Base-by-base conservation (phyloP, 169 alveolate genomes). In the Neospora caninum region DNA sequence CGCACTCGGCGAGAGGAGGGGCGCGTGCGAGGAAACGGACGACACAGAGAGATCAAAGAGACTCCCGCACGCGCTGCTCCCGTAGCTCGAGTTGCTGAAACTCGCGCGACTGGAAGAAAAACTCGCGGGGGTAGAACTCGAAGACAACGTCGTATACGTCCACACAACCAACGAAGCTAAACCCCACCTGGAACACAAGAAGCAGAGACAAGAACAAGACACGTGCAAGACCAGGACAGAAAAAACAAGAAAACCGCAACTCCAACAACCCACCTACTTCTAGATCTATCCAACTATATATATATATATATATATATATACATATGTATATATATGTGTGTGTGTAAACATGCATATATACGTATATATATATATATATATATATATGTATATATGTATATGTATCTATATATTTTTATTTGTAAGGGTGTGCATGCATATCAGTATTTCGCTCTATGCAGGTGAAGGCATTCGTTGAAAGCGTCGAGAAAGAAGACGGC, bases 91-190 rank as follows among this genome's bases (percentile, higher is more conserved):
- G 4, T n/a, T n/a, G 84, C 34, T 69, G 31, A 25, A 25, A 4
- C 58, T 4, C 13, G 58, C 13, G 58, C 4, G 58, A 4, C 22
- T 9, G 34, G 38, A 69, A 69, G 82, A 69, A 69, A 69, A 69
- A 34, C 88, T 7, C 41, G 80, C 41, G 80, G 80, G 38, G 10
- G 80, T 6, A 29, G 80, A 29, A 7, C 9, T 69, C n/a, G 39
- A 18, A 36, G 36, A 18, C 38, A 82, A 49, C 67, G 69, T 39
- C 69, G 89, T 6, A 34, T 82, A 82, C 34, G 69, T 29, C 89
- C 89, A 82, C 10, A 31, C 64, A 7, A 82, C 41, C 64, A 82
- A 4, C n/a, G 89, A 82, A 36, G 89, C 89, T 36, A 82, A 42
- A 4, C 89, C 53, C 69, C 69, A 39, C 67, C 89, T 82, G 41